Base-by-base conservation (phyloP, 23 red algal species). In the Gracilaria caudata region DNA sequence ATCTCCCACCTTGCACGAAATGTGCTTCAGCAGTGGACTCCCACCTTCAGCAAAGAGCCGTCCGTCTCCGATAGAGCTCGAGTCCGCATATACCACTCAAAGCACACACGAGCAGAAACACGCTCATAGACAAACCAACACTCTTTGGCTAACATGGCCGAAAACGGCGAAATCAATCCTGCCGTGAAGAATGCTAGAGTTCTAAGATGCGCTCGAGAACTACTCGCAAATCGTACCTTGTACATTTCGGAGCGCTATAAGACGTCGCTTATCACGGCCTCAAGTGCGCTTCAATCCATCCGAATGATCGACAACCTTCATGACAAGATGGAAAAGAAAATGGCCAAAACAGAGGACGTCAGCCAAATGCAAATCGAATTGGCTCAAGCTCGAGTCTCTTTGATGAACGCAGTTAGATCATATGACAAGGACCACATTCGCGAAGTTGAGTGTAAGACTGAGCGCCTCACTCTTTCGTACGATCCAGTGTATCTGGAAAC, bases 401-500 rank as follows among this genome's bases (percentile, higher is more conserved):
- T 86, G 23, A 66, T 71, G 68, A 19, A 70, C 7, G 82, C 82
- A 32, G 41, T 86, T 44, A 56, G 53, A 19, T 10, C 21, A 47
- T 86, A 86, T 59, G 86, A 89, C 51, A 35, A 65, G 41, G 43
- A 34, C 11, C 19, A 45, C 37, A 89, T 89, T 64, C 56, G 39
- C 13, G 56, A 80, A 44, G 64, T 38, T n/a, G 73, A 89, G 35
- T 17, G 86, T 47, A 57, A 46, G 16, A 32, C 76, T 9, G 86
- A 89, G 53, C 73, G 66, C 7, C 56, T 79, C 56, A 78, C 74
- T 51, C 51, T 89, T 34, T 61, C 73, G 53, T 53, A 89, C 60
- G 86, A 89, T 53, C 86, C 71, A 63, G 36, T 46, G 1, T 89
- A 89, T 65, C 33, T 89, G 71, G 86, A 89, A 70, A 39, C 30